A percentile compares a stretch with the other conserved stretches of the same genome.
These are phyloP conservation scores for Fusarium tupiense DNA, from an alignment of 2,329 filamentous ascomycete species.

Conservation along the genomic window DNA sequence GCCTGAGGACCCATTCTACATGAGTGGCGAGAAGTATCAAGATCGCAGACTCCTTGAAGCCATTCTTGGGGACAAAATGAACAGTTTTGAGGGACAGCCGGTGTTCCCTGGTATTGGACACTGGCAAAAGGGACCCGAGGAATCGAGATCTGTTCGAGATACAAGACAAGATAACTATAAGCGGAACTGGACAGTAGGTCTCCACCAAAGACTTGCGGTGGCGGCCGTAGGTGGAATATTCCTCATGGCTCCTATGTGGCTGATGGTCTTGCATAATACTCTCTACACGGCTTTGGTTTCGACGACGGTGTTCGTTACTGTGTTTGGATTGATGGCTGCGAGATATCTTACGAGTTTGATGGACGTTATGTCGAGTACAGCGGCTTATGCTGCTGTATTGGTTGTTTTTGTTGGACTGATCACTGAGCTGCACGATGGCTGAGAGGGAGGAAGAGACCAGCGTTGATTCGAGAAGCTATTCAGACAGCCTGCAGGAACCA, in stretches of 20 bases:
- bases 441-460: accelerated
- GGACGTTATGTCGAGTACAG: neutral
- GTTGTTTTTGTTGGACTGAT: neutral
- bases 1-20: neutral
- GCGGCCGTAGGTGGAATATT: neutral
- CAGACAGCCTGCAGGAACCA: too few relatives aligned
- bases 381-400: neutral
- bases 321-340: neutral
- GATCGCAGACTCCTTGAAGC: neutral
- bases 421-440: neutral
- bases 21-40: neutral
- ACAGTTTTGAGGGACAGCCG: neutral
- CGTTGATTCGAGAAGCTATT: neutral
- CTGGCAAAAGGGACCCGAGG: neutral
- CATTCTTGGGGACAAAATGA: neutral
- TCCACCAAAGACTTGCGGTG: neutral
- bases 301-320: neutral
- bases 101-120: neutral
- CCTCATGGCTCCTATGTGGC: neutral
- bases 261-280: constrained; percentile 1
- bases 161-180: neutral
- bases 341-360: neutral
- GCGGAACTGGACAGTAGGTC: neutral
- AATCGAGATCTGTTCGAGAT: neutral
- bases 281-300: neutral